phyloP scores from a whole-genome alignment of 352 stramenopile genomes.

The Thraustochytrium sp. region DNA sequence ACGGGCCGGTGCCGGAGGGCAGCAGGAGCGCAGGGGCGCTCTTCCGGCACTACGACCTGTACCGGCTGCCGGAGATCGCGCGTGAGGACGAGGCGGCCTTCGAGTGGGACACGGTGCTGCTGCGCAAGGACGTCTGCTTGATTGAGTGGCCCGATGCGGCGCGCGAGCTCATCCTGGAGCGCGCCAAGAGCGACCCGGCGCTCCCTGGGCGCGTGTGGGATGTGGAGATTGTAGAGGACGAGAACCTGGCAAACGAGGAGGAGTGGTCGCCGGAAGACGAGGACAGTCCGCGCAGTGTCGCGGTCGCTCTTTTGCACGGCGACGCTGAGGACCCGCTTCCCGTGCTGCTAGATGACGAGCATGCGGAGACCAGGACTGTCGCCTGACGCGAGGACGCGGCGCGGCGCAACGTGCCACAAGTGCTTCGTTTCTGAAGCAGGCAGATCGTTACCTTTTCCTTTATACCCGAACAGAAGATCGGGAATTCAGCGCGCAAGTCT shows the following conservation, averaged over 20 bases:
- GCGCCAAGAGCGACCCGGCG: background rate
- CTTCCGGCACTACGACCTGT: conserved; percentile 18
- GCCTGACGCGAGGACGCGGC: too few species aligned
- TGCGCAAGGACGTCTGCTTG: background rate
- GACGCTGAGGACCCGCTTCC: background rate
- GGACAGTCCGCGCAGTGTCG: background rate
- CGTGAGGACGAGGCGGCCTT: background rate
- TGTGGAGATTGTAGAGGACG: background rate
- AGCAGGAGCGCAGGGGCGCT: background rate
- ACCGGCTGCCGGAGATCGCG: background rate
- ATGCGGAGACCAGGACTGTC: too few species aligned
- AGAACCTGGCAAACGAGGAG: background rate
- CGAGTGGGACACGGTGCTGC: background rate
- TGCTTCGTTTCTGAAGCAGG: too few species aligned
- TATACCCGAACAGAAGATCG: too few species aligned
- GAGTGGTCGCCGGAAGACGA: background rate
- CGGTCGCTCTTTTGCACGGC: background rate
- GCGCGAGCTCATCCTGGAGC: background rate
- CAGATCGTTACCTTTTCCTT: too few species aligned
- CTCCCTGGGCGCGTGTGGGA: background rate
- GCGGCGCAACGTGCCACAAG: too few species aligned
- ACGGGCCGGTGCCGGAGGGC: background rate
- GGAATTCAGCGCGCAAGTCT: too few species aligned
- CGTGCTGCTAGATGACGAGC: too few species aligned
- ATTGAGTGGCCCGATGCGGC: conserved; percentile 12